Base-by-base conservation (phyloP, 352 stramenopile species). In the Hyaloperonospora brassicae region DNA sequence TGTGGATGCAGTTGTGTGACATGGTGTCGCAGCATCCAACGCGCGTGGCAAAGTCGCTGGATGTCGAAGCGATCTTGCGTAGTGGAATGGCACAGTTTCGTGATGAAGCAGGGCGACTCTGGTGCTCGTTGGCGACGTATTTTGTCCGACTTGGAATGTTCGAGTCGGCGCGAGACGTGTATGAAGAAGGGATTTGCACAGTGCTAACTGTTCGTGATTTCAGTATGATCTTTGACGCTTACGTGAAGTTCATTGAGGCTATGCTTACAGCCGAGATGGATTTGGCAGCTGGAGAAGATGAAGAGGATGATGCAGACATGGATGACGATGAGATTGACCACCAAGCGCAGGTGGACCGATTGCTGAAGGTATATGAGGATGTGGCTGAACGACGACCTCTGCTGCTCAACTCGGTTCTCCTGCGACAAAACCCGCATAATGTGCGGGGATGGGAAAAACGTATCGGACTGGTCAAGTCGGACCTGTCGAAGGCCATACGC, bases 391-490 rank as follows among this genome's bases (percentile, higher is more conserved):
- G 93, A 36, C 84, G 97, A 7, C 96, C 97, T 1, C 55, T 99
- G 44, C 68, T 99, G 25, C 79, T 96, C 1, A 95, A 95, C 61
- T 93, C 87, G 27, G 97, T 99, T 31, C 63, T 98, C 40, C 70
- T 99, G 41, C 85, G 96, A 17, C 97, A 99, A 66, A 99, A 99
- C 71, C 97, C 96, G 10, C 89, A 99, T 66, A 98, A 98, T 57
- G 95, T 99, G 0, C 77, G 80, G 11, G 96, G 99, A 70, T 99
- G 97, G 97, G 76, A 98, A 49, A 98, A 98, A 58, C 89, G 96
- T 39, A 85, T 96, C 0, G 70, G 96, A 36, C 73, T 99, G 12
- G 66, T 85, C 44, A 68, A 81, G 50, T 12, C 54, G 1, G 78
- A 89, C 31, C 49, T 74, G 9, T 62, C 78, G 34, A 72, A 82